Evolutionary conservation across 225 moss, liverwort and hornwort species (phyloP).

Genomic region (Polytrichum commune): DNA sequence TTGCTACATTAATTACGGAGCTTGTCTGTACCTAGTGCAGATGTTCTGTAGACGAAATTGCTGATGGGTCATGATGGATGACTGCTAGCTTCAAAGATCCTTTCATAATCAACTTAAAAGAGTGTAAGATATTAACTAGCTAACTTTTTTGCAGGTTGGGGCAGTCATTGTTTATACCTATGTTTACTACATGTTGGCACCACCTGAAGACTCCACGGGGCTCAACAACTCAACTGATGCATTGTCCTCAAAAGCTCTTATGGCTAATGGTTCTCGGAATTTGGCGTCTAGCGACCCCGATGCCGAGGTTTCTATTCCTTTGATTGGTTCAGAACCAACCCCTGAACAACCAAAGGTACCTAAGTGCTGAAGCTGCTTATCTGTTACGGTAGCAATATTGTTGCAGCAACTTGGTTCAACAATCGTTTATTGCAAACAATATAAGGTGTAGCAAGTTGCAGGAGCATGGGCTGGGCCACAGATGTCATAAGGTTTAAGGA

Average conservation of each 20-base stretch:
- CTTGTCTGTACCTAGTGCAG: not conserved
- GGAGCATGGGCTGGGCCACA: too few relatives aligned
- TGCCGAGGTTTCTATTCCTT: slow-evolving; percentile 20
- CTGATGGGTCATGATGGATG: not conserved
- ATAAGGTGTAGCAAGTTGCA: too few relatives aligned
- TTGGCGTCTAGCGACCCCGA: not conserved
- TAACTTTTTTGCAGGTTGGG: slow-evolving; percentile 60
- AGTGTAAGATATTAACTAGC: not conserved
- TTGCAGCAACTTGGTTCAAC: too few relatives aligned
- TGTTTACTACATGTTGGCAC: slow-evolving; percentile 81
- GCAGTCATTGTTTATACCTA: slow-evolving; percentile 94
- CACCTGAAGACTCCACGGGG: slow-evolving; percentile 36
- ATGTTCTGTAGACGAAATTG: not conserved
- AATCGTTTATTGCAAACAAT: too few relatives aligned
- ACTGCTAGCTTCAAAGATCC: not conserved
- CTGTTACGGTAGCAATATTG: too few relatives aligned
- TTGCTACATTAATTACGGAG: not conserved
- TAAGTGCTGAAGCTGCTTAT: not conserved
- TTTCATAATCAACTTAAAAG: not conserved
- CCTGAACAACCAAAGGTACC: slow-evolving; percentile 32
- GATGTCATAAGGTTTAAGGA: too few relatives aligned
- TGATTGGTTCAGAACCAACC: slow-evolving; percentile 14
- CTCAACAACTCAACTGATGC: slow-evolving; percentile 10
- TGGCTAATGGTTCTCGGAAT: not conserved
- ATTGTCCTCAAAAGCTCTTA: slow-evolving; percentile 5